phyloP scores from a whole-genome alignment of 192 early-diverging fungal species.

The Rhizophlyctis rosea region DNA sequence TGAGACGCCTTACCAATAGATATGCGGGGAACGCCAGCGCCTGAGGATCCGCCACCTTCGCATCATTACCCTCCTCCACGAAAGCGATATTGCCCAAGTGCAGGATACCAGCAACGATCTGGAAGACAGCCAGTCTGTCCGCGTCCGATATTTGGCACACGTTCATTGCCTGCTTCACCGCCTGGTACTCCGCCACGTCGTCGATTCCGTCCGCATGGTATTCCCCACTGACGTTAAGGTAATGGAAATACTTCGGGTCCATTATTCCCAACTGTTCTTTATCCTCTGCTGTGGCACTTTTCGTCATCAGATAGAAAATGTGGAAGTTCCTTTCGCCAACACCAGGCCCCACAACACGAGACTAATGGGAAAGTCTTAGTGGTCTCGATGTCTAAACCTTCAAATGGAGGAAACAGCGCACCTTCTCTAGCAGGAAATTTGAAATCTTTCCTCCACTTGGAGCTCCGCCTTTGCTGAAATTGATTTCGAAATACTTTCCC shows the following conservation, averaged over 20 bases:
- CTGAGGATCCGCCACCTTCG: slow-evolving; percentile 38
- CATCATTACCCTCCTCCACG: slow-evolving; percentile 71
- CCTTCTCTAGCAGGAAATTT: slow-evolving; percentile 97
- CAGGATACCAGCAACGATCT: slow-evolving; percentile 89
- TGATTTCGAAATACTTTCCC: slow-evolving; percentile 99
- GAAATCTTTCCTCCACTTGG: slow-evolving; percentile 96
- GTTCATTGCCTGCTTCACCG: slow-evolving; percentile 88
- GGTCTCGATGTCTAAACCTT: background rate
- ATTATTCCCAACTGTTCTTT: slow-evolving; percentile 53
- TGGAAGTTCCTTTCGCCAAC: slow-evolving; percentile 97
- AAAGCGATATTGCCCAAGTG: slow-evolving; percentile 97
- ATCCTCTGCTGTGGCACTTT: slow-evolving; percentile 29
- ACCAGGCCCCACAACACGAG: slow-evolving; percentile 91
- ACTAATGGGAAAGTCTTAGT: slow-evolving; percentile 39
- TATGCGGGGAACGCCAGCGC: slow-evolving; percentile 57
- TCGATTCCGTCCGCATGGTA: slow-evolving; percentile 87
- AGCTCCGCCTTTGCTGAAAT: slow-evolving; percentile 87
- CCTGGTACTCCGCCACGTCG: slow-evolving; percentile 80
- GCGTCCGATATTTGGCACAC: slow-evolving; percentile 79
- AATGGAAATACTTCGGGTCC: slow-evolving; percentile 52
- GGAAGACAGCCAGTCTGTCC: slow-evolving; percentile 84
- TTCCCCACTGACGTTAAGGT: slow-evolving; percentile 39
- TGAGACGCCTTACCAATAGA: slow-evolving; percentile 31
- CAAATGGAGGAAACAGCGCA: slow-evolving; percentile 17
- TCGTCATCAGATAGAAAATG: slow-evolving; percentile 70